phyloP scores from a whole-genome alignment of 2,329 filamentous ascomycete species.

The Neofusicoccum kwambonambiense region DNA sequence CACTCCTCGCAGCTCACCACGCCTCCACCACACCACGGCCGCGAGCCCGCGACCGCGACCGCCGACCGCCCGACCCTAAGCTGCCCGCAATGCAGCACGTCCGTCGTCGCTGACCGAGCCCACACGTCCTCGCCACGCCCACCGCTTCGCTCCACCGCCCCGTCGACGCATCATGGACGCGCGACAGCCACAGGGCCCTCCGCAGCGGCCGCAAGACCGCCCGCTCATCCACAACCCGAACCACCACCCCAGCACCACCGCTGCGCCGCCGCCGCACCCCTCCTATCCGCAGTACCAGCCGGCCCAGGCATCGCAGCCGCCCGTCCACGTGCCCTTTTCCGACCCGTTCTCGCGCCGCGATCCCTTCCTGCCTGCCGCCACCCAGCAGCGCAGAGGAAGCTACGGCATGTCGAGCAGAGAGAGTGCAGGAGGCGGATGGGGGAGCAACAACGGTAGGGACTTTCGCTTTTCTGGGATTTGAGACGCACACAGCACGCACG shows the following conservation, averaged over 20 bases:
- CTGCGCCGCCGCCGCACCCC: slow-evolving; percentile 21
- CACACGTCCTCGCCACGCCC: neutral
- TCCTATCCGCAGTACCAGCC: slow-evolving; percentile 35
- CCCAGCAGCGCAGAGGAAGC: slow-evolving; percentile 42
- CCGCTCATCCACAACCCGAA: slow-evolving; percentile 56
- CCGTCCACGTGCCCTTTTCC: slow-evolving; percentile 46
- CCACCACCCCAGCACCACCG: slow-evolving; percentile 50
- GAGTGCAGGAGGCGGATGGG: slow-evolving; percentile 31
- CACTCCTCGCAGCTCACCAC: neutral
- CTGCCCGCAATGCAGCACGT: slow-evolving; percentile 11
- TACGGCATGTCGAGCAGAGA: slow-evolving; percentile 37
- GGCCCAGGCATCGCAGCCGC: slow-evolving; percentile 38
- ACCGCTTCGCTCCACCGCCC: slow-evolving; percentile 11
- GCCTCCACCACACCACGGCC: neutral
- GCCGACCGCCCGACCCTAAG: neutral
- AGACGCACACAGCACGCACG: neutral
- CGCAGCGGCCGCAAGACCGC: slow-evolving; percentile 39
- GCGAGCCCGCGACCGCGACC: slow-evolving; percentile 8
- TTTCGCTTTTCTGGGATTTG: slow-evolving; percentile 3
- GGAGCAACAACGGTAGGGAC: slow-evolving; percentile 37
- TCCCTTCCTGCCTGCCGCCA: slow-evolving; percentile 44
- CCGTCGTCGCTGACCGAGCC: neutral
- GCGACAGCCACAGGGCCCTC: slow-evolving; percentile 38
- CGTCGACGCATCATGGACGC: slow-evolving; percentile 31
- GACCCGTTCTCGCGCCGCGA: slow-evolving; percentile 50